Conservation (phyloP, 2,329 filamentous ascomycete species). For the Arthrocladium fulminans region DNA sequence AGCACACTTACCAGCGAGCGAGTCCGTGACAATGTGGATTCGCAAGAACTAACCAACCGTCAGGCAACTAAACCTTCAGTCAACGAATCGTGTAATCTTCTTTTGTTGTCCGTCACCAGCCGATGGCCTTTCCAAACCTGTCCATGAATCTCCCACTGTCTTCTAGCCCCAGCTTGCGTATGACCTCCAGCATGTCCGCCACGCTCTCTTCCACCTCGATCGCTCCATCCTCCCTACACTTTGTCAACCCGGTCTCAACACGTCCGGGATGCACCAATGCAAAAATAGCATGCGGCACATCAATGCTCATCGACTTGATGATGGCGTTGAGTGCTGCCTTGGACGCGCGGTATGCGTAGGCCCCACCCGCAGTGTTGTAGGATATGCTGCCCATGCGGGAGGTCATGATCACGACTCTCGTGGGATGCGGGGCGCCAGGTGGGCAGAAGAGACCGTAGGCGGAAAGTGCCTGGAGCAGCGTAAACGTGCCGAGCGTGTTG, state of each 20-base stretch:
- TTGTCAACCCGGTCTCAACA: constrained; percentile 30
- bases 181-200: constrained; percentile 31
- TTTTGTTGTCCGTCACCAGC: no score
- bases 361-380: constrained; percentile 33
- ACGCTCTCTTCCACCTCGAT: constrained; percentile 38
- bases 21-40: no score
- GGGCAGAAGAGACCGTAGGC: constrained; percentile 21
- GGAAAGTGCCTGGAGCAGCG: constrained; percentile 35
- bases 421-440: constrained; percentile 13
- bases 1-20: no score
- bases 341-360: constrained; percentile 34
- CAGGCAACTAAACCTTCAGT: no score
- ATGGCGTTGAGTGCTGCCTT: constrained; percentile 37
- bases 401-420: constrained; percentile 31
- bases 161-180: constrained; percentile 29
- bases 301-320: constrained; percentile 33
- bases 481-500: constrained; percentile 36
- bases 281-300: constrained; percentile 33
- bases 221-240: constrained; percentile 22
- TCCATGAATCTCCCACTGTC: constrained; percentile 36
- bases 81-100: no score
- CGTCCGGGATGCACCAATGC: constrained; percentile 35
- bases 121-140: constrained; percentile 33
- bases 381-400: constrained; percentile 34
- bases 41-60: no score